Evolutionary conservation across 805 yeast genomes (phyloP).

Genomic region (Yamadazyma paraphyllophila): DNA sequence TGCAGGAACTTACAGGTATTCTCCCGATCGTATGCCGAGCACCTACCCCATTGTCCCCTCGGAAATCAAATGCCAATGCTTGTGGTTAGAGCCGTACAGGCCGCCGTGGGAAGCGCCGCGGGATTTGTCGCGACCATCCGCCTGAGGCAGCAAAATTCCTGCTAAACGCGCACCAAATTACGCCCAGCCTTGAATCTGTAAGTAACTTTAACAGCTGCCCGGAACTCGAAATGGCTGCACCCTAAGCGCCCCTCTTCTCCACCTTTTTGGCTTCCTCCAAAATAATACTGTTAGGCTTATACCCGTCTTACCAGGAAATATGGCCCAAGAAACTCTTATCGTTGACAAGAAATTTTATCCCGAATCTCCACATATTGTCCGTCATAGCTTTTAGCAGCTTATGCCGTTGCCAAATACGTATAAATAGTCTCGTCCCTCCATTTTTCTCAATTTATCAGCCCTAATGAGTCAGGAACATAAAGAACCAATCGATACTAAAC

Average conservation of each 20-base stretch:
- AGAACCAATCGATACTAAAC: background rate
- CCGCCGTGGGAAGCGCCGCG: background rate
- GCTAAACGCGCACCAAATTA: no score
- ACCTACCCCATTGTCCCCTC: background rate
- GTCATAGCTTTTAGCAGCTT: background rate
- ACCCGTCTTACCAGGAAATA: no score
- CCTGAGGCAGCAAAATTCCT: no score
- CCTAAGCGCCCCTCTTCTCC: no score
- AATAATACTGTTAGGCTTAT: no score
- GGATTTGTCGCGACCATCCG: background rate
- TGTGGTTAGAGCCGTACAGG: background rate
- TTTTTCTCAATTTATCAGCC: background rate
- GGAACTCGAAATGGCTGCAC: no score
- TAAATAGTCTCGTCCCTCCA: background rate
- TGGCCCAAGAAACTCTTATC: background rate
- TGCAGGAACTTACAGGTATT: background rate
- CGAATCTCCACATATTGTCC: background rate
- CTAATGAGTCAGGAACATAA: background rate
- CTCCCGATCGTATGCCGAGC: background rate
- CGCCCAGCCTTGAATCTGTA: no score
- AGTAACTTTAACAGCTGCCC: no score
- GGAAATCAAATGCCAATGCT: background rate
- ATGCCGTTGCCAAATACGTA: background rate
- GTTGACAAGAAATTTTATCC: background rate
- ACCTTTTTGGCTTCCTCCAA: no score